phyloP scores from a whole-genome alignment of 257 asterid species.

The Nicotiana noctiflora region DNA sequence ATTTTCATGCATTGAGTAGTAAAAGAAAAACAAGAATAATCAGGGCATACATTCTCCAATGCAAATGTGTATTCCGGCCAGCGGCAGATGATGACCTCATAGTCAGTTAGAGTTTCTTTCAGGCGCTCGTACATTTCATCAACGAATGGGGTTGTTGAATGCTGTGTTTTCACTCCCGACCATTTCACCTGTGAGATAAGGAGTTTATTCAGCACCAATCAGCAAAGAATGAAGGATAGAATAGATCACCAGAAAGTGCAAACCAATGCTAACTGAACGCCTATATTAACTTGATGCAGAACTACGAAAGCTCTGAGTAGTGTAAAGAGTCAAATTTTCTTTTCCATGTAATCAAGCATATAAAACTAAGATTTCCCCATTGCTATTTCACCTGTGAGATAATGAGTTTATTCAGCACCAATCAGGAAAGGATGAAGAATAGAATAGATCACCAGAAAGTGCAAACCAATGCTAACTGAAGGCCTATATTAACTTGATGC shows the following conservation, averaged over 20 bases:
- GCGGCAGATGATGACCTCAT: slow-evolving; percentile 45
- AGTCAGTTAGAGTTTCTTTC: slow-evolving; percentile 36
- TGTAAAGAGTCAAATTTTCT: neutral
- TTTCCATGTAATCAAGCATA: neutral
- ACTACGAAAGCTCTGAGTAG: neutral
- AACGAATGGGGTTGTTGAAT: slow-evolving; percentile 43
- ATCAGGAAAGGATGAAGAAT: neutral
- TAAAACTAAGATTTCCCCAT: too few species aligned
- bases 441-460: neutral
- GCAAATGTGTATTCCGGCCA: slow-evolving; percentile 50
- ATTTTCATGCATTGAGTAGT: neutral
- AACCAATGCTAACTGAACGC: neutral
- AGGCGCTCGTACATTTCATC: slow-evolving; percentile 52
- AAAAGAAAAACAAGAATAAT: neutral
- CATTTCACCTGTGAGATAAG: slow-evolving; percentile 36
- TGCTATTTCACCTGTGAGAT: slow-evolving; percentile 29
- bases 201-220: neutral
- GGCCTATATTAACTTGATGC: neutral
- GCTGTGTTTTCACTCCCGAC: slow-evolving; percentile 48
- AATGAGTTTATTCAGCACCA: neutral
- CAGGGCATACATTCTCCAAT: slow-evolving; percentile 39
- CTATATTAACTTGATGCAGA: neutral
- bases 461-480: neutral
- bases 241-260: neutral
- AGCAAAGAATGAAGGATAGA: neutral